Evolutionary conservation across 2,329 filamentous ascomycete genomes (phyloP).

Genomic region (Sporothrix variecibatus): DNA sequence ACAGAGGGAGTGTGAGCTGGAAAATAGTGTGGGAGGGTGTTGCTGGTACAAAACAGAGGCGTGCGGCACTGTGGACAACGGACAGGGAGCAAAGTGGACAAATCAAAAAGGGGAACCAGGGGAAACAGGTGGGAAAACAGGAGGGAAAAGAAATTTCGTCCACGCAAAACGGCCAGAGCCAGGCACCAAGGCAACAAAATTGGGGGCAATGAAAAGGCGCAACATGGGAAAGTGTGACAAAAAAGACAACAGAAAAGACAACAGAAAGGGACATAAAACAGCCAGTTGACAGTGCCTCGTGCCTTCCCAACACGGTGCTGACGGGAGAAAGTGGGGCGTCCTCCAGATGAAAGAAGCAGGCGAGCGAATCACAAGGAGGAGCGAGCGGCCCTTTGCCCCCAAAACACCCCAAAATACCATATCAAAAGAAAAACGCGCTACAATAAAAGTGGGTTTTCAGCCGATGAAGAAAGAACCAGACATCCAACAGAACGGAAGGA

Average conservation of each 20-base stretch:
- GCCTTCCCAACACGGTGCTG: not conserved
- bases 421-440: constrained; percentile 15
- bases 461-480: constrained; percentile 8
- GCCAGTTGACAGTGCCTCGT: not conserved
- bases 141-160: not conserved
- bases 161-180: not conserved
- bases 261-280: not conserved
- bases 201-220: not conserved
- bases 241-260: too few species aligned
- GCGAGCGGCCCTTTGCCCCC: not conserved
- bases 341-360: not conserved
- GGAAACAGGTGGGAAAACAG: not conserved
- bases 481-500: not conserved
- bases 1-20: constrained; percentile 16
- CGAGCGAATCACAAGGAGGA: not conserved
- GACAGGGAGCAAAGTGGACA: not conserved
- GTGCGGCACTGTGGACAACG: constrained; percentile 10
- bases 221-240: not conserved
- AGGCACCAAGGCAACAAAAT: constrained; percentile 10
- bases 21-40: not conserved
- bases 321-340: not conserved
- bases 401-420: not conserved
- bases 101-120: not conserved
- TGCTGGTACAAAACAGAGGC: not conserved
- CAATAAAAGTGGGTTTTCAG: not conserved